Base-by-base conservation (phyloP, 805 yeast genomes). In the Nakazawaea wyomingensis region DNA sequence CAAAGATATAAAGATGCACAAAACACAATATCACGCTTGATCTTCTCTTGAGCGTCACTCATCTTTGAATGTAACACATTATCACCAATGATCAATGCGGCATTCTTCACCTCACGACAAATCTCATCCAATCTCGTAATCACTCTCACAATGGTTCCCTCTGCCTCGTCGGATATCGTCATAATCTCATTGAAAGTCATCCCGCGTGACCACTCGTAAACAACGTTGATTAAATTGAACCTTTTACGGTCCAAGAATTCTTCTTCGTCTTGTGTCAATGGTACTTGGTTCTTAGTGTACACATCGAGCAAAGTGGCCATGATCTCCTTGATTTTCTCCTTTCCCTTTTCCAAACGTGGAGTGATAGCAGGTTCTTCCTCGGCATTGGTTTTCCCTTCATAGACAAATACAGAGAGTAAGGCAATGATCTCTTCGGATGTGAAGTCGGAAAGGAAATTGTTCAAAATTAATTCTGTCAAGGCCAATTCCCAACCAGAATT, bases 371-470 rank as follows among this genome's bases (percentile, higher is more conserved):
- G 78, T 46, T 82, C 95, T 14, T 71, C 80, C 30, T 76, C 79
- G 20, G 77, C 74, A 29, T 75, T 79, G 18, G 76, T 71, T 14
- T 78, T 72, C 1, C 97, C 98, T 55, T 93, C 97, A 57, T 86
- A 93, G 1, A 93, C 96, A 65, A 93, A 93, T 29, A 85, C 87
- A 0, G 97, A 88, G 26, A 93, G 64, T 38, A 93, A 68, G 0
- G 98, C 98, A n/a, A 90, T 97, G 48, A 93, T 89, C 61, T 93
- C 99, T 56, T 89, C 96, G 0, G 97, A 89, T 49, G 90, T 95
- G 57, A 85, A 90, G 45, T 88, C 95, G 24, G 91, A 96, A 48
- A 93, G 66, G 67, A 91, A 89, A 62, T 93, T 93, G 55, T 91
- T 96, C 53, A 93, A 70, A 14, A 93, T 78, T 43, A 93, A 70